These are phyloP conservation scores for Tolypocladium pustulatum DNA, from an alignment of 2,329 filamentous ascomycete genomes.

Conservation along the genomic window DNA sequence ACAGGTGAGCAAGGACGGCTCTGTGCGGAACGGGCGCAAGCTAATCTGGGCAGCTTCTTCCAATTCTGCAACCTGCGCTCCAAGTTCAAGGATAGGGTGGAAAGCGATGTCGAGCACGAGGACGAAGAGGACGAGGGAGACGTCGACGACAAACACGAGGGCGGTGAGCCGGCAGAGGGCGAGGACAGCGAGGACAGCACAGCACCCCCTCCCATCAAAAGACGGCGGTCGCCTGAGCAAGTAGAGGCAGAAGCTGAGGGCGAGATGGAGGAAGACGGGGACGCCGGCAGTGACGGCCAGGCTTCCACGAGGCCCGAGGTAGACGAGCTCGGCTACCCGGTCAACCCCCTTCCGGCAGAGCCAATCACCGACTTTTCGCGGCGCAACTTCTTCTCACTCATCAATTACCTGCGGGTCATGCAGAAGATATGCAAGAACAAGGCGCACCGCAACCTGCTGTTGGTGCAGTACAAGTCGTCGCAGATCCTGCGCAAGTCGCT, in stretches of 20 bases:
- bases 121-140: slow-evolving; percentile 8
- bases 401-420: slow-evolving; percentile 92
- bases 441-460: slow-evolving; percentile 83
- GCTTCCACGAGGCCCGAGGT: slow-evolving; percentile 46
- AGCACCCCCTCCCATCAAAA: slow-evolving; percentile 70
- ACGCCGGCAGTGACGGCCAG: slow-evolving; percentile 22
- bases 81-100: slow-evolving; percentile 27
- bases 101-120: slow-evolving; percentile 15
- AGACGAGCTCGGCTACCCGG: slow-evolving; percentile 79
- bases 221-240: slow-evolving; percentile 36
- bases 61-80: slow-evolving; percentile 72
- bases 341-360: slow-evolving; percentile 55
- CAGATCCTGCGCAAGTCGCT: slow-evolving; percentile 87
- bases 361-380: slow-evolving; percentile 87
- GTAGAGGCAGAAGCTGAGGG: slow-evolving; percentile 7
- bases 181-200: slow-evolving; percentile 65
- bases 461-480: slow-evolving; percentile 92
- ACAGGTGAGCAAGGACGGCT: slow-evolving; percentile 46
- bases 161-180: slow-evolving; percentile 16
- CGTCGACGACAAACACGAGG: slow-evolving; percentile 20
- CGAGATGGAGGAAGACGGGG: slow-evolving; percentile 14
- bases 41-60: slow-evolving; percentile 59
- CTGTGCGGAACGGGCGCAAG: not conserved
- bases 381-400: slow-evolving; percentile 89
- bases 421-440: slow-evolving; percentile 97